Evolutionary conservation across 2,329 filamentous ascomycete genomes (phyloP).

Genomic region (Tolypocladium ovalisporum): DNA sequence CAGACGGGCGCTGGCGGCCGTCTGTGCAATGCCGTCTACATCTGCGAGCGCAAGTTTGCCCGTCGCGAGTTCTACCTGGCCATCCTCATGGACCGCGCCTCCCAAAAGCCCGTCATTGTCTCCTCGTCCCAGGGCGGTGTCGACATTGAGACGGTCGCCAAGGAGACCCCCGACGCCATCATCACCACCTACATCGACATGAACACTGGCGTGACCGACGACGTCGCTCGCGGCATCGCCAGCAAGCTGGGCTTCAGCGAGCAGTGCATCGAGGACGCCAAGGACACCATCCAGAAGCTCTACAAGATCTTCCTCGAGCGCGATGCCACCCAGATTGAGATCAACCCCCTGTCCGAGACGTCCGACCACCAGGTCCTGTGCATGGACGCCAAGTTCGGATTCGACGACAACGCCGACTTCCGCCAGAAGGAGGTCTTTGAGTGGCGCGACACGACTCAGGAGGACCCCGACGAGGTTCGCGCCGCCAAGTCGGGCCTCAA

Average conservation of each 20-base stretch:
- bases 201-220: slow-evolving; percentile 88
- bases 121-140: slow-evolving; percentile 97
- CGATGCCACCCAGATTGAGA: slow-evolving; percentile 98
- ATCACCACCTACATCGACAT: slow-evolving; percentile 90
- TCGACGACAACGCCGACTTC: slow-evolving; percentile 98
- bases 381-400: slow-evolving; percentile 98
- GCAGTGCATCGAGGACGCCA: slow-evolving; percentile 92
- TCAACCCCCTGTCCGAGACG: slow-evolving; percentile 97
- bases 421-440: slow-evolving; percentile 92
- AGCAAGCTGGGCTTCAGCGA: slow-evolving; percentile 92
- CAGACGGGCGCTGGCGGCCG: slow-evolving; percentile 91
- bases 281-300: slow-evolving; percentile 94
- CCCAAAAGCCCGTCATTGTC: slow-evolving; percentile 88
- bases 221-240: slow-evolving; percentile 83
- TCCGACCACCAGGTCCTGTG: slow-evolving; percentile 96
- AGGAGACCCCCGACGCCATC: slow-evolving; percentile 95
- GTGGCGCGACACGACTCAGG: slow-evolving; percentile 89
- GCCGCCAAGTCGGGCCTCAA: slow-evolving; percentile 90
- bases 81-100: slow-evolving; percentile 91
- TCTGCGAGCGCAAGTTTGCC: slow-evolving; percentile 99
- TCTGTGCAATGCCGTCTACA: slow-evolving; percentile 95
- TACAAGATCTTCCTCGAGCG: slow-evolving; percentile 99
- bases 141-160: slow-evolving; percentile 97
- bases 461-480: slow-evolving; percentile 95
- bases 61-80: slow-evolving; percentile 98